phyloP scores from a whole-genome alignment of 2,329 filamentous ascomycete species.

The Grosmannia huntii region DNA sequence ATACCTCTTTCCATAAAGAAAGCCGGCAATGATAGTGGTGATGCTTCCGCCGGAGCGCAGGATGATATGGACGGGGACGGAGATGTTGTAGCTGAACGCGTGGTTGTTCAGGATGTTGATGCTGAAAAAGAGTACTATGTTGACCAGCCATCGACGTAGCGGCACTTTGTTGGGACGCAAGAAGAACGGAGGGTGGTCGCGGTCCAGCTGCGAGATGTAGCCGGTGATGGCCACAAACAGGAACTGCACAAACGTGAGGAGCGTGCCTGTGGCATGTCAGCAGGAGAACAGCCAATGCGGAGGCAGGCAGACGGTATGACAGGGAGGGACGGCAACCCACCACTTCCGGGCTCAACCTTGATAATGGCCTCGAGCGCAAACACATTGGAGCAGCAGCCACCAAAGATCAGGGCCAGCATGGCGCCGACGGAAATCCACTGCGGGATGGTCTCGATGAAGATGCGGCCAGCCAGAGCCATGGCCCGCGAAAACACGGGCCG shows the following conservation, averaged over 20 bases:
- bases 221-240: slow-evolving; percentile 69
- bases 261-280: slow-evolving; percentile 45
- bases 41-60: slow-evolving; percentile 90
- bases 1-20: slow-evolving; percentile 74
- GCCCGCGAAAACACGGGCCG: slow-evolving; percentile 35
- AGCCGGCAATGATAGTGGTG: slow-evolving; percentile 87
- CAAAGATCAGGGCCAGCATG: slow-evolving; percentile 82
- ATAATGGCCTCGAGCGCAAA: slow-evolving; percentile 92
- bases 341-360: slow-evolving; percentile 79
- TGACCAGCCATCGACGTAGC: slow-evolving; percentile 71
- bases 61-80: slow-evolving; percentile 93
- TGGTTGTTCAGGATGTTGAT: slow-evolving; percentile 97
- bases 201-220: slow-evolving; percentile 62
- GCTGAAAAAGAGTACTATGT: slow-evolving; percentile 79
- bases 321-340: slow-evolving; percentile 27
- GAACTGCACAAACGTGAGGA: slow-evolving; percentile 84
- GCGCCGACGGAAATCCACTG: slow-evolving; percentile 49
- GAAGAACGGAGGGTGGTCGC: slow-evolving; percentile 54
- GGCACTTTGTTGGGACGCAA: slow-evolving; percentile 70
- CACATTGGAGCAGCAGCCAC: slow-evolving; percentile 58
- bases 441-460: slow-evolving; percentile 45
- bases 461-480: slow-evolving; percentile 36
- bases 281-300: background rate
- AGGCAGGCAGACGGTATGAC: background rate
- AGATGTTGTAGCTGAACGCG: slow-evolving; percentile 94